Evolutionary conservation across 495 filamentous ascomycete genomes (phyloP), one percentile per base, ranked within the genome.

Genomic region (Geoglossum glabrum): DNA sequence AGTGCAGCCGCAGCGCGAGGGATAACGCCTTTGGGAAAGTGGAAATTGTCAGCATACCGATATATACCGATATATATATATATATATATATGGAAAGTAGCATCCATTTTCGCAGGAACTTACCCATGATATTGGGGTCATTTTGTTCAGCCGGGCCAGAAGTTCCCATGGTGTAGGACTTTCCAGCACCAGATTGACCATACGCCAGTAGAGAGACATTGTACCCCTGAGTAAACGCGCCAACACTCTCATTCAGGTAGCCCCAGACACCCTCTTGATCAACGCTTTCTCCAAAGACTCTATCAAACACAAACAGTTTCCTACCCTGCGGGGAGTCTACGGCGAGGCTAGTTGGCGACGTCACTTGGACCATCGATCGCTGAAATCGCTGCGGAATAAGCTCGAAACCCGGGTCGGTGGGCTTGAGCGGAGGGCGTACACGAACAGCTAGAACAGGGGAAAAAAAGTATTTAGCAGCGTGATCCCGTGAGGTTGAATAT

Each of bases 161-260:
- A 1, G 92, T 99, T 43, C 92, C 92, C 92, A 99, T 99, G 0
- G 92, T 99, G 67, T 96, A 97, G 0, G 92, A 99, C 71, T 99
- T 99, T 64, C 92, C 92, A n/a, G 92, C 88, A 38, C 92, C 92
- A n/a, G 92, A 99, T 73, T 99, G 92, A 63, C 92, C 92, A 64
- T 99, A 99, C 43, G 92, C 92, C 61, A 99, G 76, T 51, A 99
- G 80, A 13, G 92, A 99, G 63, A 99, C 92, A 83, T 99, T 99
- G 76, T 96, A 99, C 40, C 92, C 92, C 67, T 95, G 86, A 8
- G 93, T 68, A 68, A 99, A 99, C 1, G 89, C 88, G 67, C 75
- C 79, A 58, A 95, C 84, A 65, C 88, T 94, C 60, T 97, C 93
- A 62, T 78, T 79, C 34, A 99, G 72, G 64, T 99, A 99, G 25